Conservation (phyloP, 148 eudicot genomes). For the Dianthus caryophyllus region DNA sequence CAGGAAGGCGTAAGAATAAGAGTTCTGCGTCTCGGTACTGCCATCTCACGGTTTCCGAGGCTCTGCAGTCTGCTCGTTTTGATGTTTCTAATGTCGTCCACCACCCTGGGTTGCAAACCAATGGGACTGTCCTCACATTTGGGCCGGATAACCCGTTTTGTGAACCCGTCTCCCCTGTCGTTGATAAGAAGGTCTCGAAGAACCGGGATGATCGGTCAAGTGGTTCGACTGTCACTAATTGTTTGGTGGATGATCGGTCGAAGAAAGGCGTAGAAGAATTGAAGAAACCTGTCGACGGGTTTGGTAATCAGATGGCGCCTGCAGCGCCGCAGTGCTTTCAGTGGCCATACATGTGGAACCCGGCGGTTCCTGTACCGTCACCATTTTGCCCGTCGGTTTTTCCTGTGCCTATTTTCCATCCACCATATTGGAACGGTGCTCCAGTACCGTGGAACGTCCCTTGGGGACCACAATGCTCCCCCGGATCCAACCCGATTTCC, state of each 20-base stretch:
- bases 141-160: slow-evolving; percentile 46
- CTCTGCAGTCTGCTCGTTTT: slow-evolving; percentile 43
- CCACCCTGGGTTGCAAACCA: slow-evolving; percentile 35
- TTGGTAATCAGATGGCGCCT: slow-evolving; percentile 45
- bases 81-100: slow-evolving; percentile 42
- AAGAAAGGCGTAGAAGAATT: slow-evolving; percentile 31
- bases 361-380: slow-evolving; percentile 50
- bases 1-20: slow-evolving; percentile 7
- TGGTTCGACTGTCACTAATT: slow-evolving; percentile 41
- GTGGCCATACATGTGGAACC: slow-evolving; percentile 73
- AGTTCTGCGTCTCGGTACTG: not conserved
- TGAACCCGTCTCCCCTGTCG: slow-evolving; percentile 44
- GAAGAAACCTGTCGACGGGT: slow-evolving; percentile 34
- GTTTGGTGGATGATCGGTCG: slow-evolving; percentile 31
- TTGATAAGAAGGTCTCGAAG: slow-evolving; percentile 29
- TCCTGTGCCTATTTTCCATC: slow-evolving; percentile 59
- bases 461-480: slow-evolving; percentile 35
- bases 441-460: slow-evolving; percentile 56
- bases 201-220: slow-evolving; percentile 45
- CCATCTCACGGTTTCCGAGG: slow-evolving; percentile 14
- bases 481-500: slow-evolving; percentile 33
- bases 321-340: too few species aligned
- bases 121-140: slow-evolving; percentile 58
- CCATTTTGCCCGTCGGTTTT: slow-evolving; percentile 55
- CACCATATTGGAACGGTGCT: slow-evolving; percentile 69